Conservation (phyloP, 352 stramenopile species). For the Plasmopara muralis region DNA sequence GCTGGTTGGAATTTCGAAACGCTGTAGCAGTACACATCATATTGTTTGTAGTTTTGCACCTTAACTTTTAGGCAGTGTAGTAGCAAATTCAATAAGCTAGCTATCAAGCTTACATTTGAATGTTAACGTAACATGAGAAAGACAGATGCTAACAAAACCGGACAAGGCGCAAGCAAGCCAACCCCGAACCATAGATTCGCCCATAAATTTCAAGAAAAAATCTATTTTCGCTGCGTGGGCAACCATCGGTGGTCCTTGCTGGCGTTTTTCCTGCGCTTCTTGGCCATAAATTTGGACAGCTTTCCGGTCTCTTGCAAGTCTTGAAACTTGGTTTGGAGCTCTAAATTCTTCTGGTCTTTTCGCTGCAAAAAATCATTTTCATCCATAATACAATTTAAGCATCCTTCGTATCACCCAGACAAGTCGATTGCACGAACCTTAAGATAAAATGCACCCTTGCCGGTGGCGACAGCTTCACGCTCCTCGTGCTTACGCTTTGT, state of each 20-base stretch:
- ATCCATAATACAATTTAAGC: too few relatives aligned
- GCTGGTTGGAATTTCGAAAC: too few relatives aligned
- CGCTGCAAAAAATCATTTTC: conserved; percentile 30
- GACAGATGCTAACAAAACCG: too few relatives aligned
- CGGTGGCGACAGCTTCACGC: conserved; percentile 78
- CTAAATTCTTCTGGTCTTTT: conserved; percentile 89
- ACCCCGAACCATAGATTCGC: too few relatives aligned
- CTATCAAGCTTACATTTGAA: too few relatives aligned
- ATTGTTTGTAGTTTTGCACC: too few relatives aligned
- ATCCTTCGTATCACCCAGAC: not conserved
- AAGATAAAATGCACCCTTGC: conserved; percentile 89
- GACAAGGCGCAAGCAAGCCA: too few relatives aligned
- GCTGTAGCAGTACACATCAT: too few relatives aligned
- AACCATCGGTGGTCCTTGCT: conserved; percentile 90
- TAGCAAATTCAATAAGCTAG: too few relatives aligned
- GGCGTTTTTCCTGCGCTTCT: conserved; percentile 91
- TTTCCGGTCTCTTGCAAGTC: conserved; percentile 83
- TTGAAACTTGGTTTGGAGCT: conserved; percentile 88
- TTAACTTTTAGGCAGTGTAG: too few relatives aligned
- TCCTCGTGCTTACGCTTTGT: conserved; percentile 84
- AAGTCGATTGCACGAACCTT: conserved; percentile 38
- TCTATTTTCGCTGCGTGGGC: conserved; percentile 72
- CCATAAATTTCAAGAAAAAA: too few relatives aligned
- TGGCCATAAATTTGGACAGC: conserved; percentile 90
- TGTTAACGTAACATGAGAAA: too few relatives aligned